Evolutionary conservation across 78 protist genomes (phyloP).

Genomic region (Chrysochromulina tobinii): DNA sequence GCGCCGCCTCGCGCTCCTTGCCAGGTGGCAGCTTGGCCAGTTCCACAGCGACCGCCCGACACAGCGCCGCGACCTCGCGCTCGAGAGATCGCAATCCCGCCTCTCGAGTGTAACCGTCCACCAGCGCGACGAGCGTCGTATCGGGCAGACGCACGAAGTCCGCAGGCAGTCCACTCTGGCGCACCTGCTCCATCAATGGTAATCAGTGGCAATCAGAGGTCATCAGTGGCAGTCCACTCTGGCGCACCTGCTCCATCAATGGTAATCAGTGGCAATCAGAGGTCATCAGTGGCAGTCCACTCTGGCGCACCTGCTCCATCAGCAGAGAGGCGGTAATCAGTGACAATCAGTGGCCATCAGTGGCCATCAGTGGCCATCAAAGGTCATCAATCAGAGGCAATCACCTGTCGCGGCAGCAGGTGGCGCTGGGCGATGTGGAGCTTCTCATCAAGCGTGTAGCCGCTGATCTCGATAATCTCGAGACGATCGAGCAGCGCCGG

Average conservation of each 20-base stretch:
- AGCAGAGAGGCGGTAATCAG: no score
- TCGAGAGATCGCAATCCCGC: constrained; percentile 25
- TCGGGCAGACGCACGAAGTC: not conserved
- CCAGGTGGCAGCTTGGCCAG: not conserved
- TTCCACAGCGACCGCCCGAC: constrained; percentile 2
- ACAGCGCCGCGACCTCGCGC: constrained; percentile 18
- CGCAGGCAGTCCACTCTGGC: not conserved
- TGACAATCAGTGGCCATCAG: no score
- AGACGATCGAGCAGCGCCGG: constrained; percentile 87
- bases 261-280: no score
- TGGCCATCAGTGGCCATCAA: no score
- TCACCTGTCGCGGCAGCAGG: constrained; percentile 65
- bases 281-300: no score
- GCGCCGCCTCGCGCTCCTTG: not conserved
- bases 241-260: no score
- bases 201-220: no score
- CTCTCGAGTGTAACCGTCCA: constrained; percentile 37
- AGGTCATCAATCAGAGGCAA: no score
- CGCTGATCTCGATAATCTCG: constrained; percentile 75
- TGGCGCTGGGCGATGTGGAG: constrained; percentile 76
- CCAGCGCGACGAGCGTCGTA: not conserved
- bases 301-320: no score
- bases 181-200: not conserved
- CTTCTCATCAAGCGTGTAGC: constrained; percentile 77
- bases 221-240: no score